A percentile compares a stretch with the other conserved stretches of the same genome.
Conservation (phyloP, 2,329 filamentous ascomycete genomes). For the Massarina eburnea region DNA sequence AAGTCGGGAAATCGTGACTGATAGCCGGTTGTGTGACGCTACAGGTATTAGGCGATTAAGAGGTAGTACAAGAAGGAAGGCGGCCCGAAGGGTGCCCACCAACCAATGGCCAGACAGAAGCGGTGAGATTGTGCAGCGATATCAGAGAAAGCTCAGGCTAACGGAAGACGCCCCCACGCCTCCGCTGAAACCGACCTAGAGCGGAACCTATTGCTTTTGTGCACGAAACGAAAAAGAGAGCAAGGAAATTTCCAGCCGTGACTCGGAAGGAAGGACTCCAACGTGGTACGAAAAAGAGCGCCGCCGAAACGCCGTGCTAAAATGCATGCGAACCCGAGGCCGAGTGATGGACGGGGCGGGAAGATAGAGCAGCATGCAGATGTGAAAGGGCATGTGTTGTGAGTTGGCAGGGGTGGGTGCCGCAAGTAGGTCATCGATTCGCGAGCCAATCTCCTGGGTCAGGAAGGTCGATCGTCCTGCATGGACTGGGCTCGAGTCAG, state of each 20-base stretch:
- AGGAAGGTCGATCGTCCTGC: constrained; percentile 19
- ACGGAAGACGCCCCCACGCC: constrained; percentile 26
- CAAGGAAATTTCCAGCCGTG: constrained; percentile 23
- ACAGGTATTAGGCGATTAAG: constrained; percentile 20
- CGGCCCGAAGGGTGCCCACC: constrained; percentile 14
- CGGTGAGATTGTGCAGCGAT: constrained; percentile 12
- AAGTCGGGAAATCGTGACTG: neutral
- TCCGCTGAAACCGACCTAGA: constrained; percentile 34
- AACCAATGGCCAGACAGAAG: constrained; percentile 17
- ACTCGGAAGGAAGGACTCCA: constrained; percentile 5
- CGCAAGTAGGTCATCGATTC: too few relatives aligned
- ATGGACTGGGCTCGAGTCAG: constrained; percentile 22
- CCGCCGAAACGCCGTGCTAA: constrained; percentile 43
- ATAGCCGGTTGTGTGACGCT: constrained; percentile 1
- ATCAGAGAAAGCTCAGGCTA: constrained; percentile 6
- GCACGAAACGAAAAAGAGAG: constrained; percentile 22
- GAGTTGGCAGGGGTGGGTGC: constrained; percentile 6
- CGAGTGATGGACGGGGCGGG: constrained; percentile 5
- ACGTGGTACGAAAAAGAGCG: constrained; percentile 20
- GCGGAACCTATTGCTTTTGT: constrained; percentile 36
- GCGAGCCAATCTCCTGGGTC: constrained; percentile 18
- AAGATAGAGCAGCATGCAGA: constrained; percentile 3
- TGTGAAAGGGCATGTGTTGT: neutral
- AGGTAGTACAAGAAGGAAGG: constrained; percentile 22
- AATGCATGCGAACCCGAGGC: constrained; percentile 23